These are phyloP conservation scores for Vinca major DNA, from an alignment of 305 asterid genomes.

Conservation along the genomic window DNA sequence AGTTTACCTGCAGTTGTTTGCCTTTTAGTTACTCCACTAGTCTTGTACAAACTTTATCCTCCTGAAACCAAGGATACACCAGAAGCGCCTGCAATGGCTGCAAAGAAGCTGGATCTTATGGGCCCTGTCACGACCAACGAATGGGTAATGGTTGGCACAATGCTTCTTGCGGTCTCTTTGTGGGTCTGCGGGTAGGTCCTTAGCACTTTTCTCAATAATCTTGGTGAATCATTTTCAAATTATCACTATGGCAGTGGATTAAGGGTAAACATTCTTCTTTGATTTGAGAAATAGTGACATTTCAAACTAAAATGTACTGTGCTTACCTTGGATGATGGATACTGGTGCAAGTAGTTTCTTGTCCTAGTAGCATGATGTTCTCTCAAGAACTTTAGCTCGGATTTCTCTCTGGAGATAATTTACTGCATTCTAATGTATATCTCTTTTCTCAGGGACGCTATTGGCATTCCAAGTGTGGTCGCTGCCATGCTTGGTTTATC, in stretches of 20 bases:
- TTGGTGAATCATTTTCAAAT: constrained; percentile 4
- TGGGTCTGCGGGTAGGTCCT: constrained; percentile 85
- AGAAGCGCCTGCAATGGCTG: constrained; percentile 90
- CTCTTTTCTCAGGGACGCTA: constrained; percentile 53
- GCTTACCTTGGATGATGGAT: background rate
- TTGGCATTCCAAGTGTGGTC: constrained; percentile 81
- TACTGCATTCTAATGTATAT: constrained; percentile 5
- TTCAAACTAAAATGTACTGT: background rate
- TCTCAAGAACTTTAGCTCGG: background rate
- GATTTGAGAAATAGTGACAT: background rate
- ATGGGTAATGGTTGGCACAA: constrained; percentile 85
- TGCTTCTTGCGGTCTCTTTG: constrained; percentile 92
- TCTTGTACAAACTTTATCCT: constrained; percentile 81
- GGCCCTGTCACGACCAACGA: constrained; percentile 86
- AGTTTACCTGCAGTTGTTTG: constrained; percentile 75
- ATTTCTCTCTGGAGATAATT: constrained; percentile 3
- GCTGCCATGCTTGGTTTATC: constrained; percentile 96
- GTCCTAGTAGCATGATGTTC: background rate
- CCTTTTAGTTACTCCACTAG: constrained; percentile 67
- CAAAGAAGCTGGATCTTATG: constrained; percentile 65
- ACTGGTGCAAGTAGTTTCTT: background rate
- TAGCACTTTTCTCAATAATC: background rate
- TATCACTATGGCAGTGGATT: background rate
- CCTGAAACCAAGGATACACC: constrained; percentile 95
- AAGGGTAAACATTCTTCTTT: background rate